Evolutionary conservation across 225 moss, liverwort and hornwort genomes (phyloP), one percentile per base, ranked within the genome.

Genomic region (Anthoceros angustus): DNA sequence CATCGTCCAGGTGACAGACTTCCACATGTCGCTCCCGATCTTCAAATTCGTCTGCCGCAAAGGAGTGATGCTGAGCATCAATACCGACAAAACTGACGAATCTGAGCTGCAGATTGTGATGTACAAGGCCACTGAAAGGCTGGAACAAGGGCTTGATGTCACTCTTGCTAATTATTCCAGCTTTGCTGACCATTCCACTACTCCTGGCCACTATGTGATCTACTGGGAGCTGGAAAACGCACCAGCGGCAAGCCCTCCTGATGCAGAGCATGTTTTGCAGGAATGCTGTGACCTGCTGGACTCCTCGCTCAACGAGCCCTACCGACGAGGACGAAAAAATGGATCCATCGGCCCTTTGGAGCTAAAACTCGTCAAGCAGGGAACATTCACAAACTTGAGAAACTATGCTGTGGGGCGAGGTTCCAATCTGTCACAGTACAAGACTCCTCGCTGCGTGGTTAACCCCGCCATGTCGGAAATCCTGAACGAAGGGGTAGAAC

Each of bases 41-140:
- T 20, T 55, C 15, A n/a, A 55, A 11, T 55, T 55, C 4, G 55
- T 55, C 7, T 18, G n/a, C 15, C 55, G 55, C 55, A 15, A 55
- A 5, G 55, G 55, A 18, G 55, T 55, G 55, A 18, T 55, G 55
- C 55, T 55, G 7, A 55, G 55, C 55, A 55, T 55, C 55, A 55
- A 55, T 20, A 55, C 55, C 14, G 55, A 55, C 18, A 55, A 55
- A 11, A 55, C 55, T 8, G 55, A 55, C 14, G 55, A 55, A n/a
- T 4, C 55, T 7, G 55, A 55, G 55, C n/a, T 55, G 8, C 55
- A 9, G 14, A n/a, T 23, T 18, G 55, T 55, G 55, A 11, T 55
- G 55, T 16, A 2, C 45, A n/a, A 15, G 55, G 55, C 55, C 55
- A 1, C 55, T 18, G 55, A 20, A 20, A n/a, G 55, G 46, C 14